Evolutionary conservation across 768 basidiomycete genomes (phyloP), one percentile per base, ranked within the genome.

Genomic region (Tubosaeta sp.): DNA sequence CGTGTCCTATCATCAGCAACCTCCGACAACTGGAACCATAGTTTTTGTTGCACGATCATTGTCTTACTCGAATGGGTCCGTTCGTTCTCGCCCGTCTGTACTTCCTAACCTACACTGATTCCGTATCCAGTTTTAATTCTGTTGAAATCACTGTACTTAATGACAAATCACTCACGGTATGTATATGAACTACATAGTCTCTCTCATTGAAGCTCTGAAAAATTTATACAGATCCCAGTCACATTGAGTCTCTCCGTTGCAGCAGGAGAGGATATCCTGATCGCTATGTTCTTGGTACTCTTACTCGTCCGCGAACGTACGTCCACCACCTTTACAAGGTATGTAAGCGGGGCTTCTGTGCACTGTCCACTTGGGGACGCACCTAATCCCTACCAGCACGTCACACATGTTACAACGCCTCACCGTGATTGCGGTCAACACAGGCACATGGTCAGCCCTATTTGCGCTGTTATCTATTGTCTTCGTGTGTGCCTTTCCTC

Each of bases 371-470:
- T n/a, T 10, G 40, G 13, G 13, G 14, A 25, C 21, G 13, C 13
- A 41, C 27, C 24, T 41, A 16, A 41, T 9, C 7, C 24, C 39
- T 40, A 13, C 39, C 24, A 51, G 49, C 6, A 51, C 44, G 35
- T n/a, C n/a, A n/a, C n/a, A n/a, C n/a, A n/a, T n/a, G n/a, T n/a
- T n/a, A n/a, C n/a, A n/a, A n/a, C n/a, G 10, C n/a, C 43, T 51
- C 9, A 45, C 35, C 6, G 12, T 52, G 14, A 34, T 51, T 29
- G 16, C 38, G 3, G 44, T 51, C 38, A 40, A 46, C 21, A 41
- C 38, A 6, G 70, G 77, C 1, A 72, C 81, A 14, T 76, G 75
- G 4, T 71, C 78, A 16, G 81, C 82, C 55, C 76, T 81, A 0
- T 62, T 58, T 6, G 67, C 73, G 18, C 81, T 81, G 64, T 73